phyloP scores from a whole-genome alignment of 2,329 filamentous ascomycete species.

The Onygenales sp. region DNA sequence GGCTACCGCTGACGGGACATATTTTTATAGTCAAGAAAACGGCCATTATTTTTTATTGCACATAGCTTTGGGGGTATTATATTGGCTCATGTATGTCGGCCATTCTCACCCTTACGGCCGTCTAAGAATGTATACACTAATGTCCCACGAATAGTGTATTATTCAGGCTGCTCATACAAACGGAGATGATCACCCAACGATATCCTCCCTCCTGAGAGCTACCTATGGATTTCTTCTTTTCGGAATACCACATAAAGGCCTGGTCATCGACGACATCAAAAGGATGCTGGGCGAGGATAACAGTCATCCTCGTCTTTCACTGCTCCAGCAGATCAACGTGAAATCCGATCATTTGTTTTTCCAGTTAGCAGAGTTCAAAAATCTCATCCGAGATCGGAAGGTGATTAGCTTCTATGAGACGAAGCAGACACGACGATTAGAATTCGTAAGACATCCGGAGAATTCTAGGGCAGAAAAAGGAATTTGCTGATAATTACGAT shows the following conservation, averaged over 20 bases:
- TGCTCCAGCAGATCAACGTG: background rate
- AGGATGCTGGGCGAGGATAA: background rate
- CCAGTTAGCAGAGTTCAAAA: background rate
- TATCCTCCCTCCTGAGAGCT: background rate
- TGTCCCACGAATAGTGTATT: background rate
- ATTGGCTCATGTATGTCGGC: background rate
- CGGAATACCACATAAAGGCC: background rate
- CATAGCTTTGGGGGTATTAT: conserved; percentile 12
- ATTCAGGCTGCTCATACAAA: background rate
- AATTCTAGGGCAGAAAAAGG: background rate
- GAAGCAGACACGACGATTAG: background rate
- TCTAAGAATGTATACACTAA: background rate
- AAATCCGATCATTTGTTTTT: background rate
- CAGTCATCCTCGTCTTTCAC: background rate
- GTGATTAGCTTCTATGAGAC: background rate
- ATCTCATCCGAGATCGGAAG: background rate
- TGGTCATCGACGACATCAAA: background rate
- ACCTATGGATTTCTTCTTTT: background rate
- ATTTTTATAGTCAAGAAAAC: background rate
- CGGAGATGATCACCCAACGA: background rate
- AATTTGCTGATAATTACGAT: background rate
- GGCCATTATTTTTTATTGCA: conserved; percentile 8
- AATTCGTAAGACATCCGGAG: background rate
- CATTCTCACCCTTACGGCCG: background rate
- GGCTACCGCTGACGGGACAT: background rate